Evolutionary conservation across 31 red algal species (phyloP), one percentile per base, ranked within the genome.

Genomic region (Odonthalia washingtoniensis): DNA sequence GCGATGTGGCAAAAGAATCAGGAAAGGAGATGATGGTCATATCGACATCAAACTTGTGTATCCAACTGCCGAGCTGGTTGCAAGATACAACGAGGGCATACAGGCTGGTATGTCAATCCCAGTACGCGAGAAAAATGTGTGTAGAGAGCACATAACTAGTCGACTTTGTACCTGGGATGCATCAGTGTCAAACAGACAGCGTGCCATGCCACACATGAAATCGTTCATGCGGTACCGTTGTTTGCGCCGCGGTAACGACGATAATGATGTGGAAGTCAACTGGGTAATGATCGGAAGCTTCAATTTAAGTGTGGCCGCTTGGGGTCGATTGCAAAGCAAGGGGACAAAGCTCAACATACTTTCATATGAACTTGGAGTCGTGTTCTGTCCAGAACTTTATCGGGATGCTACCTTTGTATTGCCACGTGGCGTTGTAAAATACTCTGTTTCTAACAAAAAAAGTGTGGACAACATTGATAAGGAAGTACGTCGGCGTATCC

Each of bases 201-300:
- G 70, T 9, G 77, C 89, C 1, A 93, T 98, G 89, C 93, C 96
- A 2, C 96, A 98, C 70, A 91, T 98, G 35, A 98, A 98, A 42
- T 94, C 94, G 72, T 91, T 91, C 49, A 35, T 95, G 28, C 84
- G 87, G 26, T 88, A 91, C 40, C 30, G 66, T 21, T 16, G 17
- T n/a, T 42, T 77, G 5, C 66, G 35, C 1, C 74, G 83, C 14
- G 62, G 67, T 2, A 42, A n/a, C 5, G 74, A 42, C 1, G 67
- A 78, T 5, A 46, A 77, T 1, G n/a, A n/a, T n/a, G n/a, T n/a
- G n/a, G 46, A 28, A 9, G 78, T 80, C 65, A 34, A 67, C 17
- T 98, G 91, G 91, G 65, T 94, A 38, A 72, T 95, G 32, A 36
- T 98, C 24, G 92, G 93, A 26, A 95, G 89, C 42, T 92, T 92